Base-by-base conservation (phyloP, 2,329 filamentous ascomycete genomes). In the Lachnellula suecica region DNA sequence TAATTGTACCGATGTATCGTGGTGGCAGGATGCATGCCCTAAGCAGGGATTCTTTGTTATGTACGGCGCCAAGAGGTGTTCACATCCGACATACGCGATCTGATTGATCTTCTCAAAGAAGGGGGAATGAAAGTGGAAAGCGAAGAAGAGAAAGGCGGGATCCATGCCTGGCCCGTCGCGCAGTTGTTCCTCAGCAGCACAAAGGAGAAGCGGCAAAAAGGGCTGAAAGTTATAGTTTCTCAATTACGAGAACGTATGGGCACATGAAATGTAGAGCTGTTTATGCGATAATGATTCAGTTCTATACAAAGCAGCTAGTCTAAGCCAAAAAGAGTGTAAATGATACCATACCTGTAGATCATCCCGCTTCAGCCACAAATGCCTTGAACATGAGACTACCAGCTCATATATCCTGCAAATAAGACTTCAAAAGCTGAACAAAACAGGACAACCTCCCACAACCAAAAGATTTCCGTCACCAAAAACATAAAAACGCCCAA, bases 131-230 rank as follows among this genome's bases (percentile, higher is more conserved):
- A 53, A 74, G 58, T 60, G 1, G 41, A 77, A 49, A 76, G n/a
- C 15, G 47, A 55, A 61, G 81, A 83, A 63, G 83, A 89, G 59
- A 71, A 76, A 24, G 85, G 82, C 13, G 85, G 83, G 2, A 85
- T 94, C 52, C 90, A 95, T 69, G 89, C 86, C 10, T 95, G 90
- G 91, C 89, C 89, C 0, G 85, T 95, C 19, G 87, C 86, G 9
- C 74, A 74, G 56, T 64, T 84, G 17, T 85, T 83, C 64, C 62
- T 84, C 20, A 61, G 79, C 41, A 72, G 70, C 43, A 73, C 73
- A 23, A 64, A 67, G n/a, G 70, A 75, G 29, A 71, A 76, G 63
- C 76, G 83, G 50, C 66, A 80, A 49, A 74, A 75, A 56, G 82
- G 83, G 3, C 64, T 87, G 57, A 66, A 63, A 50, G 59, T 59